These are phyloP conservation scores for Zizania latifolia DNA, from an alignment of 176 grass and related monocot species.

Conservation along the genomic window DNA sequence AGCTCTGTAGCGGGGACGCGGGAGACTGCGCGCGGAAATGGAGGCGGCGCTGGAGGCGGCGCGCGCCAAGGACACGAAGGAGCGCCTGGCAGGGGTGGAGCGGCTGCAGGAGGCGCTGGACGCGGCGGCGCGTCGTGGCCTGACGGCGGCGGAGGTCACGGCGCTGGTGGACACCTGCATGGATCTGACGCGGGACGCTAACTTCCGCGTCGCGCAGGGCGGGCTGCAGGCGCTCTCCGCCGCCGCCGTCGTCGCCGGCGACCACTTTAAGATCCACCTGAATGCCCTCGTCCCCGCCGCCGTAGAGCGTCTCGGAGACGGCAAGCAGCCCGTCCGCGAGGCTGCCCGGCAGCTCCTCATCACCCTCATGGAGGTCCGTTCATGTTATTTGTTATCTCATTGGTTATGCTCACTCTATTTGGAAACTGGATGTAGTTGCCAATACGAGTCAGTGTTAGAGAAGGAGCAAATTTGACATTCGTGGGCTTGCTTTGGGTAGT, in stretches of 20 bases:
- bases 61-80: slow-evolving; percentile 82
- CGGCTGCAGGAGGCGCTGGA: slow-evolving; percentile 83
- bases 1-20: neutral
- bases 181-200: slow-evolving; percentile 79
- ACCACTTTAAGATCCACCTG: slow-evolving; percentile 87
- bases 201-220: slow-evolving; percentile 88
- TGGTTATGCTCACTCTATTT: neutral
- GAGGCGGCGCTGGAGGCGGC: slow-evolving; percentile 95
- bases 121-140: slow-evolving; percentile 50
- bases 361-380: slow-evolving; percentile 87
- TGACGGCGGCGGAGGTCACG: slow-evolving; percentile 57
- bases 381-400: neutral
- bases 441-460: neutral
- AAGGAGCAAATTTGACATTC: neutral
- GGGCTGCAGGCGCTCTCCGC: slow-evolving; percentile 84
- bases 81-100: slow-evolving; percentile 83
- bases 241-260: slow-evolving; percentile 80
- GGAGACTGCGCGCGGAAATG: slow-evolving; percentile 40
- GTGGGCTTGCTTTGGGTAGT: neutral
- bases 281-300: slow-evolving; percentile 74
- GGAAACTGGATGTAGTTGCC: neutral
- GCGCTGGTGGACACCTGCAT: slow-evolving; percentile 73
- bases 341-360: slow-evolving; percentile 71
- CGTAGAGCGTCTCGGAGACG: slow-evolving; percentile 82
- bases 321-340: slow-evolving; percentile 87